Conservation (phyloP, 192 early-diverging fungal genomes). For the Haplosporangium gracile region DNA sequence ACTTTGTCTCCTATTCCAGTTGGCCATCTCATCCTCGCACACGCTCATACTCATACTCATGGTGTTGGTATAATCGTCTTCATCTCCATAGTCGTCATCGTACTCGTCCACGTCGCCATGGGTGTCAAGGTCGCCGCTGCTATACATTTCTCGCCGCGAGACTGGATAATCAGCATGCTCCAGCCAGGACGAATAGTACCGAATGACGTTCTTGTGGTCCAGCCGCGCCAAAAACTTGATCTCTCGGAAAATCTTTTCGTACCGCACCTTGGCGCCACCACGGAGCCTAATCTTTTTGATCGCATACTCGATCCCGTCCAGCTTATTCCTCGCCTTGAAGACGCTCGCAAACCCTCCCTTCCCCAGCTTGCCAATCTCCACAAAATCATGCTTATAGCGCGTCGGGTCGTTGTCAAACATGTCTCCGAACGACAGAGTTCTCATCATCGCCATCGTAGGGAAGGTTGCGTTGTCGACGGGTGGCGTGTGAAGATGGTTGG, state of each 20-base stretch:
- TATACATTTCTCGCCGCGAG: slow-evolving; percentile 20
- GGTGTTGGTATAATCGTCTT: slow-evolving; percentile 54
- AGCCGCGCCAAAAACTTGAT: slow-evolving; percentile 90
- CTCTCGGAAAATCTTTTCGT: slow-evolving; percentile 87
- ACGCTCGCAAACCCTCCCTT: slow-evolving; percentile 95
- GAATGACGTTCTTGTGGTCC: slow-evolving; percentile 91
- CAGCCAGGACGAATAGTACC: slow-evolving; percentile 95
- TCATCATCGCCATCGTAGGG: slow-evolving; percentile 29
- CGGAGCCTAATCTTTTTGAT: slow-evolving; percentile 87
- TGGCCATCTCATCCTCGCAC: slow-evolving; percentile 1
- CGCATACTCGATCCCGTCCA: slow-evolving; percentile 94
- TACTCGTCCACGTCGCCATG: slow-evolving; percentile 54
- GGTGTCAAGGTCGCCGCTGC: slow-evolving; percentile 32
- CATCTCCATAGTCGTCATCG: slow-evolving; percentile 54
- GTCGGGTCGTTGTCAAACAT: slow-evolving; percentile 70
- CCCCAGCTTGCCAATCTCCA: slow-evolving; percentile 83
- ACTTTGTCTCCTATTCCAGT: slow-evolving; percentile 16
- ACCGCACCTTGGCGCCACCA: slow-evolving; percentile 62
- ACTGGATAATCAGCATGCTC: slow-evolving; percentile 70
- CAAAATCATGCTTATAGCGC: slow-evolving; percentile 88
- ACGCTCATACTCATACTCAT: slow-evolving; percentile 25
- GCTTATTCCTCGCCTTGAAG: slow-evolving; percentile 82
- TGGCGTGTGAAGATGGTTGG: slow-evolving; percentile 20
- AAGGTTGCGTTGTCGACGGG: not conserved
- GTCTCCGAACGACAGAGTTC: slow-evolving; percentile 60